Percentiles rank a stretch among this genome's conserved stretches.
Conservation (phyloP, 1,139 yeast species). For the Pichia norvegensis region DNA sequence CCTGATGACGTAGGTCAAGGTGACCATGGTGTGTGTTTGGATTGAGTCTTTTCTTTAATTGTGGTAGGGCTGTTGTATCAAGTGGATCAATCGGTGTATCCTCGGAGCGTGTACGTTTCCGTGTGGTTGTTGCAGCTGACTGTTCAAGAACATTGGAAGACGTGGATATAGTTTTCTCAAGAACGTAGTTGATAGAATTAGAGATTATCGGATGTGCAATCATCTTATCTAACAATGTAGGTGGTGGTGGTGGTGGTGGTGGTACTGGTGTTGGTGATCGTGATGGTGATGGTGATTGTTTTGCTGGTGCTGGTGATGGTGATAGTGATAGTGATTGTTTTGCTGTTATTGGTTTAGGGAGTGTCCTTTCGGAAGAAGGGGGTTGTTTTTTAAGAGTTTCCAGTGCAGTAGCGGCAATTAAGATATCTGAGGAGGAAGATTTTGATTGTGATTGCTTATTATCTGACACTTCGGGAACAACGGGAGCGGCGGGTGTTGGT, state of each 20-base stretch:
- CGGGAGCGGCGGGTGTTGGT: neutral
- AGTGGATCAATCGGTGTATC: neutral
- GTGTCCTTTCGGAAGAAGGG: neutral
- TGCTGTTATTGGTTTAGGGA: neutral
- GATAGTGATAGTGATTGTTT: neutral
- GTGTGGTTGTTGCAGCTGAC: neutral
- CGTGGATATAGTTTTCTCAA: slow-evolving; percentile 26
- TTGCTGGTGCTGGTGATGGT: no score
- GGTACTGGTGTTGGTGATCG: neutral
- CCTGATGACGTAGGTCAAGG: slow-evolving; percentile 21
- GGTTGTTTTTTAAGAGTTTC: neutral
- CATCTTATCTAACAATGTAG: slow-evolving; percentile 28
- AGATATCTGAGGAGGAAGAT: neutral
- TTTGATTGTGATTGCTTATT: neutral
- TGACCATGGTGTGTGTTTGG: neutral
- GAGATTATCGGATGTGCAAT: slow-evolving; percentile 30
- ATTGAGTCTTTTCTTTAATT: neutral
- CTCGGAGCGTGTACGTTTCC: neutral
- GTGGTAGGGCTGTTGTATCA: neutral
- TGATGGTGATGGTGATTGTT: neutral
- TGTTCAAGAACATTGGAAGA: neutral
- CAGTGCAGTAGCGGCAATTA: neutral
- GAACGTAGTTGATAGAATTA: slow-evolving; percentile 28
- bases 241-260: neutral
- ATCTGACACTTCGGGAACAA: neutral